These are phyloP conservation scores for Ilyonectria destructans DNA, from an alignment of 2,329 filamentous ascomycete genomes.

Conservation along the genomic window DNA sequence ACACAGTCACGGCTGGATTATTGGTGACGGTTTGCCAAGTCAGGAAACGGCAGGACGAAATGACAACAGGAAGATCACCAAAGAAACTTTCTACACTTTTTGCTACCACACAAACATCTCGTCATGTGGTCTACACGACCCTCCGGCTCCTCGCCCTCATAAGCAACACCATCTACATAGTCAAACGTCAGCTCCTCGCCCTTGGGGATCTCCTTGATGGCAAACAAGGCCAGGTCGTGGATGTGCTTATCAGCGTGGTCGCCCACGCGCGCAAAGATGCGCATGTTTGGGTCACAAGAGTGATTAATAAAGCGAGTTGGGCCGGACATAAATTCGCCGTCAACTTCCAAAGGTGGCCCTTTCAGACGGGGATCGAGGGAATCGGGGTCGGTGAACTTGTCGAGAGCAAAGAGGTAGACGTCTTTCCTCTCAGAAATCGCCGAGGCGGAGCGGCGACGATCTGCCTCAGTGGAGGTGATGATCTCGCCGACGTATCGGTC, in stretches of 20 bases:
- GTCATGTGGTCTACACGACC: slow-evolving; percentile 69
- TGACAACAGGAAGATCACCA: slow-evolving; percentile 64
- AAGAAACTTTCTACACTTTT: slow-evolving; percentile 78
- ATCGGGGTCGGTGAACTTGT: slow-evolving; percentile 80
- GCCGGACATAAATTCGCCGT: slow-evolving; percentile 84
- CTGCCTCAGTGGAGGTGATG: slow-evolving; percentile 76
- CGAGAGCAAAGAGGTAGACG: slow-evolving; percentile 85
- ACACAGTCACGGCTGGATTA: not conserved
- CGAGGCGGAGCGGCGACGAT: slow-evolving; percentile 72
- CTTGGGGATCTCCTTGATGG: slow-evolving; percentile 75
- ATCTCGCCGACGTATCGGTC: slow-evolving; percentile 85
- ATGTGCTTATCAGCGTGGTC: slow-evolving; percentile 82
- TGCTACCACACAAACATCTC: slow-evolving; percentile 74
- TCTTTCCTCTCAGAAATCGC: slow-evolving; percentile 76
- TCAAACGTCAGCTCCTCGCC: slow-evolving; percentile 85
- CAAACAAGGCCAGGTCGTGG: slow-evolving; percentile 85
- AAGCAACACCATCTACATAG: slow-evolving; percentile 78
- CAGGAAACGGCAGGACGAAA: not conserved
- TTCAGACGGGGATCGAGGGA: slow-evolving; percentile 72
- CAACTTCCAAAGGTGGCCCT: slow-evolving; percentile 72
- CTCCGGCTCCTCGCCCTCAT: slow-evolving; percentile 61
- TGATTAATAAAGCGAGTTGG: slow-evolving; percentile 90
- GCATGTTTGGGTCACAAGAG: slow-evolving; percentile 83
- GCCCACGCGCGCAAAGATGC: slow-evolving; percentile 85
- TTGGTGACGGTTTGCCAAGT: not conserved